Percentiles rank a stretch among this genome's conserved stretches.
Evolutionary conservation across 1,139 yeast genomes (phyloP).

Genomic region (Lodderomyces margitis): DNA sequence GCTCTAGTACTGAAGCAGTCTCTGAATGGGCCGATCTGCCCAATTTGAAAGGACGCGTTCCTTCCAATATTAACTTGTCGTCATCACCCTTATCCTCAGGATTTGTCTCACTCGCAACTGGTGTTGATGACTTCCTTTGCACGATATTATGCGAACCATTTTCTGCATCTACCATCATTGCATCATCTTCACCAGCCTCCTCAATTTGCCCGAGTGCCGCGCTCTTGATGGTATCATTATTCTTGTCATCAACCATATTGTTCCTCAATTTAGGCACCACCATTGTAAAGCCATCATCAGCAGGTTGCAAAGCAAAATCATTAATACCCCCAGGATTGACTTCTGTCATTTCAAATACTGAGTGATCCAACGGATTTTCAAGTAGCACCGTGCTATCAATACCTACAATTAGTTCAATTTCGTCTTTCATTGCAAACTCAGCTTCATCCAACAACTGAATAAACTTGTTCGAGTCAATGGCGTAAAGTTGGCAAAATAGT

Average conservation of each 20-base stretch:
- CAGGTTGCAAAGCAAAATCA: slow-evolving; percentile 30
- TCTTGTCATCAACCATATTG: not conserved
- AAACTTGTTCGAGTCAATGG: slow-evolving; percentile 31
- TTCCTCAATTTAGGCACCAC: slow-evolving; percentile 23
- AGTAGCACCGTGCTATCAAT: slow-evolving; percentile 25
- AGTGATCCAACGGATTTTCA: slow-evolving; percentile 15
- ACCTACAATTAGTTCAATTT: slow-evolving; percentile 34
- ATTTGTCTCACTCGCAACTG: not conserved
- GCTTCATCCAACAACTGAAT: slow-evolving; percentile 25
- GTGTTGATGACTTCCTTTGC: not conserved
- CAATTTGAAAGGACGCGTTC: slow-evolving; percentile 2
- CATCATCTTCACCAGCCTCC: slow-evolving; percentile 1
- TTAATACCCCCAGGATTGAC: slow-evolving; percentile 17
- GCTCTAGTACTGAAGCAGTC: not conserved
- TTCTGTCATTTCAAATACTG: slow-evolving; percentile 29
- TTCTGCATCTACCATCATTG: not conserved
- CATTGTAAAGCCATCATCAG: slow-evolving; percentile 38
- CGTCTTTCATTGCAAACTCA: slow-evolving; percentile 28
- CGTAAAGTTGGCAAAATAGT: slow-evolving; percentile 29
- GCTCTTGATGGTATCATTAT: not conserved
- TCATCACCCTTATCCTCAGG: not conserved
- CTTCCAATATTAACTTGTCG: not conserved
- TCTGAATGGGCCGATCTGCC: not conserved
- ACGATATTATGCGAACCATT: not conserved
- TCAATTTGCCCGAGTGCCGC: not conserved